Percentiles rank a stretch among this genome's conserved stretches.
Conservation (phyloP, 768 basidiomycete species). For the Tremella yokohamensis region DNA sequence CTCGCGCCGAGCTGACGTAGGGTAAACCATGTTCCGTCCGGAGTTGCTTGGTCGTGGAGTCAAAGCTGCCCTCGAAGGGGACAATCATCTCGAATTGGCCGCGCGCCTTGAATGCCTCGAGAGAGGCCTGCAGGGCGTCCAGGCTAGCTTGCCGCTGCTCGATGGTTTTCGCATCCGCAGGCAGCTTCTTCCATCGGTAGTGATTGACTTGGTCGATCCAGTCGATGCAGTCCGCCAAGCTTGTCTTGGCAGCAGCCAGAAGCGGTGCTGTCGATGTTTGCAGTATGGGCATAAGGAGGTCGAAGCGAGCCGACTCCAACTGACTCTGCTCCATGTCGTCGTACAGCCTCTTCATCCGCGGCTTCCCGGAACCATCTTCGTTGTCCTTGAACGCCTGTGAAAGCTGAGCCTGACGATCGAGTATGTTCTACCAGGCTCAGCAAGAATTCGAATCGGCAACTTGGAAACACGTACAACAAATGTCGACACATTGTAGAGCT, state of each 20-base stretch:
- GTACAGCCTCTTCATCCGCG: conserved; percentile 8
- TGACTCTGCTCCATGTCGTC: conserved; percentile 24
- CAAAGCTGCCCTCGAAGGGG: conserved; percentile 55
- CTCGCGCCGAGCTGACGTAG: conserved; percentile 35
- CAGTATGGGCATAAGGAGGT: conserved; percentile 47
- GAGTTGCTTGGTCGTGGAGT: conserved; percentile 32
- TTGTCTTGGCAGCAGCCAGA: conserved; percentile 24
- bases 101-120: conserved; percentile 30
- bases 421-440: neutral
- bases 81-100: conserved; percentile 53
- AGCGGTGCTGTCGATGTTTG: conserved; percentile 33
- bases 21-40: conserved; percentile 8
- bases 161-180: conserved; percentile 10
- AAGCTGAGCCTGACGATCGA: neutral
- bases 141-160: conserved; percentile 27
- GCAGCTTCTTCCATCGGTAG: conserved; percentile 37
- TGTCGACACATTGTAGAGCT: conserved; percentile 31
- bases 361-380: neutral
- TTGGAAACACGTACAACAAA: conserved; percentile 38
- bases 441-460: neutral
- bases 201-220: conserved; percentile 48
- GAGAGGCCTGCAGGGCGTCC: conserved; percentile 2
- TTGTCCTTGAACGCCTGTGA: neutral
- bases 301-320: conserved; percentile 17
- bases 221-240: conserved; percentile 33